Conservation (phyloP, 2,329 filamentous ascomycete genomes). For the Alternaria triticina region DNA sequence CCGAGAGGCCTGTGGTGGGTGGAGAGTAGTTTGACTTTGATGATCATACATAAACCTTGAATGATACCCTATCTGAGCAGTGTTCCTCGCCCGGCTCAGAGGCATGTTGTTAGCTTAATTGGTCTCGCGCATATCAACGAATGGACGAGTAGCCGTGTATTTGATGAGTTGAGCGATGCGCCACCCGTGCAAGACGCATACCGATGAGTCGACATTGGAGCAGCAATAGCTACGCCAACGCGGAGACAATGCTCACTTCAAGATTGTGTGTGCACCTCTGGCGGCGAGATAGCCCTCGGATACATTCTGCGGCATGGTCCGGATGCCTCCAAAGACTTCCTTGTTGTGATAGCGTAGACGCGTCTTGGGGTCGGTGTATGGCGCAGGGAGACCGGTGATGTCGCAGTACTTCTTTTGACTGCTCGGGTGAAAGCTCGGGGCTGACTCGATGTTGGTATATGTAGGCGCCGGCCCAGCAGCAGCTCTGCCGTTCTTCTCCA, state of each 20-base stretch:
- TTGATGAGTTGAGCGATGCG: background rate
- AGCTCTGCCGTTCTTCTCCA: slow-evolving; percentile 74
- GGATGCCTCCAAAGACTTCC: slow-evolving; percentile 86
- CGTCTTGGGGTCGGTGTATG: slow-evolving; percentile 95
- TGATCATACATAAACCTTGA: slow-evolving; percentile 70
- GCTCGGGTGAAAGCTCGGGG: slow-evolving; percentile 79
- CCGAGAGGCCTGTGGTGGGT: slow-evolving; percentile 83
- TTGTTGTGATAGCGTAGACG: slow-evolving; percentile 89
- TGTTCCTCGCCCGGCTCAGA: background rate
- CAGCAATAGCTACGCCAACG: background rate
- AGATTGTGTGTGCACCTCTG: slow-evolving; percentile 87
- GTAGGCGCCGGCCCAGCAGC: slow-evolving; percentile 70
- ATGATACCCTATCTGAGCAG: background rate
- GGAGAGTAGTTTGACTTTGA: slow-evolving; percentile 94
- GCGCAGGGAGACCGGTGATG: slow-evolving; percentile 88
- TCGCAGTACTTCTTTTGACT: slow-evolving; percentile 93
- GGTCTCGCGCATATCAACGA: background rate
- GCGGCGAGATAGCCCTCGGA: slow-evolving; percentile 90
- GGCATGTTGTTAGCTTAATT: background rate
- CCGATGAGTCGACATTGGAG: background rate
- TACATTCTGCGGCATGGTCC: slow-evolving; percentile 78
- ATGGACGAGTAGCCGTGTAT: background rate
- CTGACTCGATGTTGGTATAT: slow-evolving; percentile 96
- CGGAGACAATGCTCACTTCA: slow-evolving; percentile 68
- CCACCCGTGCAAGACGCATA: background rate